Percentiles rank a stretch among this genome's conserved stretches.
phyloP scores from a whole-genome alignment of 1,284 basidiomycete species.

The Meira nashicola region DNA sequence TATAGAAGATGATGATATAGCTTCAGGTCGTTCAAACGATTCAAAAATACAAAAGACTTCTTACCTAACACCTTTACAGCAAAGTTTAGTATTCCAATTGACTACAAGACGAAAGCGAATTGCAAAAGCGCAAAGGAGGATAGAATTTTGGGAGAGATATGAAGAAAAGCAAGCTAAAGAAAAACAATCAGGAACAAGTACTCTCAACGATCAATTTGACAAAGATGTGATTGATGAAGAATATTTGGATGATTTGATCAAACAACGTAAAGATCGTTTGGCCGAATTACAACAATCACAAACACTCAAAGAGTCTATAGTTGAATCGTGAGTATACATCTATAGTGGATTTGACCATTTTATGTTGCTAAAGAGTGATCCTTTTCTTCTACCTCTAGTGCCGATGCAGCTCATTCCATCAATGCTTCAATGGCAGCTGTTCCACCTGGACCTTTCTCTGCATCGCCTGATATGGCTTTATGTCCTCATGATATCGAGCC shows the following conservation, averaged over 20 bases:
- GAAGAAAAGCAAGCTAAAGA: background rate
- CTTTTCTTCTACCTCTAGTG: background rate
- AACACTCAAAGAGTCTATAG: background rate
- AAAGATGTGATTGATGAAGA: background rate
- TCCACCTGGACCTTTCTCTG: background rate
- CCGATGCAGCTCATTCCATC: conserved; percentile 3
- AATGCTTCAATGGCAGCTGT: conserved; percentile 1
- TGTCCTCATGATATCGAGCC: background rate
- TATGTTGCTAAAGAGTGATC: background rate
- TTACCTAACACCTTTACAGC: conserved; percentile 7
- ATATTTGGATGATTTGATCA: background rate
- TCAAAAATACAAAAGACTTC: background rate
- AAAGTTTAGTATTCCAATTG: conserved; percentile 1
- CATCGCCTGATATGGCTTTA: background rate
- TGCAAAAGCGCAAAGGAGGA: background rate
- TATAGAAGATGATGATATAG: background rate
- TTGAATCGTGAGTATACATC: background rate
- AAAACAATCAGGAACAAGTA: background rate
- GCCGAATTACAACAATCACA: background rate
- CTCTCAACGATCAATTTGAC: background rate
- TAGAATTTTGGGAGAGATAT: background rate
- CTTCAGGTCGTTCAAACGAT: background rate
- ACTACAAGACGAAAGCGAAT: background rate
- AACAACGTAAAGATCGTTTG: background rate
- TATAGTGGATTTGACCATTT: too few relatives aligned